Conservation (phyloP, 2,329 filamentous ascomycete species). For the Didymella segeticola region DNA sequence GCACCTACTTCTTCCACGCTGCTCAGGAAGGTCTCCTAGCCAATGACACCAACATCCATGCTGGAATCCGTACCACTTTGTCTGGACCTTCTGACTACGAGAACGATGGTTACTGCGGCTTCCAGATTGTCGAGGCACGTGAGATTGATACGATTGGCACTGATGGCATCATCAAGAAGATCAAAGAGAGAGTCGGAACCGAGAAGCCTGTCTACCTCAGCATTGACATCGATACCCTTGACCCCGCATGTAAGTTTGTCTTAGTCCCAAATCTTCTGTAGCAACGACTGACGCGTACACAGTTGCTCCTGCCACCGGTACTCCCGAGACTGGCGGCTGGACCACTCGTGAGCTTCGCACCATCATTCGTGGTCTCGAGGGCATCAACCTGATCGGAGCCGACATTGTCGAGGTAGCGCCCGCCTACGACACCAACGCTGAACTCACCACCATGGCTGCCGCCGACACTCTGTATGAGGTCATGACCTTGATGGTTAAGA, state of each 20-base stretch:
- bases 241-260: slow-evolving; percentile 71
- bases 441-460: slow-evolving; percentile 76
- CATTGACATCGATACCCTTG: slow-evolving; percentile 87
- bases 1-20: slow-evolving; percentile 88
- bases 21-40: slow-evolving; percentile 76
- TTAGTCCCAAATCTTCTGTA: neutral
- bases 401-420: slow-evolving; percentile 79
- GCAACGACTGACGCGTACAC: slow-evolving; percentile 7
- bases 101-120: slow-evolving; percentile 84
- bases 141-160: slow-evolving; percentile 73
- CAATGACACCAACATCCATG: slow-evolving; percentile 88
- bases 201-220: slow-evolving; percentile 79
- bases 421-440: slow-evolving; percentile 75
- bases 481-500: slow-evolving; percentile 83
- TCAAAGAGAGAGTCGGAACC: slow-evolving; percentile 76
- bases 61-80: slow-evolving; percentile 83
- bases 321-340: slow-evolving; percentile 79
- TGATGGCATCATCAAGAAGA: slow-evolving; percentile 79
- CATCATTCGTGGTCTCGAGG: slow-evolving; percentile 72
- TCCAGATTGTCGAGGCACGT: slow-evolving; percentile 79
- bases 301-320: slow-evolving; percentile 76
- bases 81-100: slow-evolving; percentile 81
- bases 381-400: slow-evolving; percentile 71
- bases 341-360: slow-evolving; percentile 75
- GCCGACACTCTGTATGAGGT: slow-evolving; percentile 77